Conservation (phyloP, 495 filamentous ascomycete species). For the Talaromyces thailandensis region DNA sequence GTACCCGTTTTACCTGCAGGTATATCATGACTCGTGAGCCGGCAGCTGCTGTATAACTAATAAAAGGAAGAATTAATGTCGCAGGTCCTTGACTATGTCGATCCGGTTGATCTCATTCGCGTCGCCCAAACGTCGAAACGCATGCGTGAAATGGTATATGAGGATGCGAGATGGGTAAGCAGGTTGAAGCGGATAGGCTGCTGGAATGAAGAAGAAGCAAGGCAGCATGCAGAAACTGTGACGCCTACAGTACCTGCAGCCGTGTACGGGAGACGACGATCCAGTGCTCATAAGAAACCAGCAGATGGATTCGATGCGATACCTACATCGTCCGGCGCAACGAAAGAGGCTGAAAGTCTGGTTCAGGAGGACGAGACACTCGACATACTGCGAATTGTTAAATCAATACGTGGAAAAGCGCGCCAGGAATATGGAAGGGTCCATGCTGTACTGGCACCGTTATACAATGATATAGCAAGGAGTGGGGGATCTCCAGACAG, state of each 20-base stretch:
- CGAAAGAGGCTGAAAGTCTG: conserved; percentile 11
- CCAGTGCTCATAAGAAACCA: conserved; percentile 14
- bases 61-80: conserved; percentile 67
- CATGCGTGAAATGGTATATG: conserved; percentile 97
- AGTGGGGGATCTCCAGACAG: conserved; percentile 71
- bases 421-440: conserved; percentile 85
- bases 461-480: conserved; percentile 72
- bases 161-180: conserved; percentile 92
- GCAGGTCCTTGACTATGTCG: conserved; percentile 79
- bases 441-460: conserved; percentile 77
- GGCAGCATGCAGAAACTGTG: conserved; percentile 64
- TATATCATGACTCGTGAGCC: conserved; percentile 25
- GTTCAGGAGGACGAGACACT: conserved; percentile 39
- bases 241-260: conserved; percentile 47
- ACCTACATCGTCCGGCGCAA: conserved; percentile 4
- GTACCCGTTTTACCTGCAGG: conserved; percentile 75
- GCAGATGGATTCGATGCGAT: conserved; percentile 55
- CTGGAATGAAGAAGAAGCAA: conserved; percentile 87
- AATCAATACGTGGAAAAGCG: conserved; percentile 77
- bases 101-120: conserved; percentile 70
- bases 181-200: conserved; percentile 74
- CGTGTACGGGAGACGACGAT: conserved; percentile 53
- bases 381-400: conserved; percentile 54
- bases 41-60: conserved; percentile 11
- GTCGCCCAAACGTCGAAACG: conserved; percentile 84